Percentiles rank a stretch among this genome's conserved stretches.
Evolutionary conservation across 768 basidiomycete genomes (phyloP).

Genomic region (Daedalea quercina): DNA sequence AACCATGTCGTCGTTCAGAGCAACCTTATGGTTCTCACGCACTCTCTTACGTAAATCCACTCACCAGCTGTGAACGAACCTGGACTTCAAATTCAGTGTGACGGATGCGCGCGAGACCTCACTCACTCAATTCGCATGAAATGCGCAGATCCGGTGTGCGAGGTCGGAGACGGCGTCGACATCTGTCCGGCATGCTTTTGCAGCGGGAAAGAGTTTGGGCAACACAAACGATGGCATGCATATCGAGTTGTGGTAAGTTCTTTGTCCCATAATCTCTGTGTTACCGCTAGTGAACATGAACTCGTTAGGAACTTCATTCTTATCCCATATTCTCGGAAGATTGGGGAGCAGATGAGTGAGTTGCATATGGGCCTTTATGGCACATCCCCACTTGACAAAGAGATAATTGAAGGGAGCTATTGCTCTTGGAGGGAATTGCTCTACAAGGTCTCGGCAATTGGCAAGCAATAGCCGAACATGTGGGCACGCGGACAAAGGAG

Average conservation of each 20-base stretch:
- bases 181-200: constrained; percentile 92
- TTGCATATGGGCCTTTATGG: constrained; percentile 8
- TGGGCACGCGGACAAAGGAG: constrained; percentile 90
- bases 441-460: constrained; percentile 92
- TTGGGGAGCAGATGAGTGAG: constrained; percentile 98
- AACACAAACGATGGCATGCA: constrained; percentile 79
- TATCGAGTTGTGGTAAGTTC: constrained; percentile 82
- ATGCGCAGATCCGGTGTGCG: constrained; percentile 80
- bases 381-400: background rate
- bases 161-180: constrained; percentile 77
- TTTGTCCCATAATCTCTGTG: background rate
- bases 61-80: constrained; percentile 68
- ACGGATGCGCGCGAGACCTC: constrained; percentile 78
- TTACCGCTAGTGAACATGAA: background rate
- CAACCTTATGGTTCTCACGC: constrained; percentile 16
- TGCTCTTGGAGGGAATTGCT: constrained; percentile 83
- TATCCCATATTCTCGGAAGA: constrained; percentile 93
- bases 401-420: constrained; percentile 62
- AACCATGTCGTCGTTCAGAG: constrained; percentile 10
- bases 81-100: constrained; percentile 79
- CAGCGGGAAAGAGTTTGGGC: constrained; percentile 80
- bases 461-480: constrained; percentile 91
- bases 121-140: constrained; percentile 97
- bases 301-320: constrained; percentile 80
- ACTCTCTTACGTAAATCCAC: constrained; percentile 17